These are phyloP conservation scores for Hanseniaspora occidentalis DNA, from an alignment of 805 yeast species.

Conservation along the genomic window DNA sequence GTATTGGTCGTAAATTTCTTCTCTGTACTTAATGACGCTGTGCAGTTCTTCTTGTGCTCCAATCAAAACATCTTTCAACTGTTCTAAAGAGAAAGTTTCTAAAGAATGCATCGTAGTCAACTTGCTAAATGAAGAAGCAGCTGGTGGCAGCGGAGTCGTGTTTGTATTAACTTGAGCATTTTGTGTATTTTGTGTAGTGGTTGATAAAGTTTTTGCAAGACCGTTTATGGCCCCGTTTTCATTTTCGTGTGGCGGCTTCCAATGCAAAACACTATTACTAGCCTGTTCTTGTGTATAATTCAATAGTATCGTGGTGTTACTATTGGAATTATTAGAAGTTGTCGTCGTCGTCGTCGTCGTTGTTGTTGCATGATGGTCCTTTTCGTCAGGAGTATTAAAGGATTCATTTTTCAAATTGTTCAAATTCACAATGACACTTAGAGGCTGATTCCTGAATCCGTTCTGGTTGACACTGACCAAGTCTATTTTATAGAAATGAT, in stretches of 20 bases:
- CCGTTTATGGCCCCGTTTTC: too few relatives aligned
- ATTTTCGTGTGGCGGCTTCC: conserved; percentile 1
- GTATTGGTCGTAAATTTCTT: conserved; percentile 18
- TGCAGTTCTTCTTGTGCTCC: conserved; percentile 25
- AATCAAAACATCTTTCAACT: conserved; percentile 20
- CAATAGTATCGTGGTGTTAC: too few relatives aligned
- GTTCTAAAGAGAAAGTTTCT: conserved; percentile 20
- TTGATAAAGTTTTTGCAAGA: too few relatives aligned
- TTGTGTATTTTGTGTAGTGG: too few relatives aligned
- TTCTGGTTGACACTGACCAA: conserved; percentile 22
- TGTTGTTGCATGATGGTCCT: background rate
- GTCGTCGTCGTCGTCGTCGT: too few relatives aligned
- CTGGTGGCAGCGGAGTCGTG: conserved; percentile 4
- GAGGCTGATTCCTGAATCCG: conserved; percentile 21
- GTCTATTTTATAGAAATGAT: conserved; percentile 21
- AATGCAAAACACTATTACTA: background rate
- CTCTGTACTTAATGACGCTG: conserved; percentile 19
- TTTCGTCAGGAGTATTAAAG: background rate
- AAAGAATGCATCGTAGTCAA: conserved; percentile 19
- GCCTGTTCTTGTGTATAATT: too few relatives aligned
- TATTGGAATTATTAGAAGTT: too few relatives aligned
- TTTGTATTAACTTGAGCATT: conserved; percentile 4
- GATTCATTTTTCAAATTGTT: background rate
- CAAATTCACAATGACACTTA: background rate
- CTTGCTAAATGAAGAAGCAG: conserved; percentile 17